Conservation (phyloP, 345 rosid genomes). For the Gossypium longicalyx region DNA sequence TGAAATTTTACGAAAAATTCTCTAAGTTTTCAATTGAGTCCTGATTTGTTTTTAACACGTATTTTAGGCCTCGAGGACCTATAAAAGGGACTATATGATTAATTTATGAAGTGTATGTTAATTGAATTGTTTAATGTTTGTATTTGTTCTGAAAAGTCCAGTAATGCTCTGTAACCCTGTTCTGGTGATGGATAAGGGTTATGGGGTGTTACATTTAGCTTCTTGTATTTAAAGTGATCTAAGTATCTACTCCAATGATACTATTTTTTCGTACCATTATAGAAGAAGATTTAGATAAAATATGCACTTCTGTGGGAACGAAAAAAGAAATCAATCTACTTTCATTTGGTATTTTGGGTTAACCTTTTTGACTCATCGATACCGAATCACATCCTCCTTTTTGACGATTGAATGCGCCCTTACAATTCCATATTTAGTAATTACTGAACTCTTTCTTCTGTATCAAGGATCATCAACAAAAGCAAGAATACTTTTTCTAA, state of each 20-base stretch:
- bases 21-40: too few species aligned
- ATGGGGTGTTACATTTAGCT: background rate
- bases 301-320: background rate
- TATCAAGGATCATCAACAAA: too few species aligned
- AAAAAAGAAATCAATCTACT: background rate
- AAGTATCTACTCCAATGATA: background rate
- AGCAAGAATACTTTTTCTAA: too few species aligned
- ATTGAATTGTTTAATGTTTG: too few species aligned
- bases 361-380: background rate
- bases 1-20: too few species aligned
- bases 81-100: too few species aligned
- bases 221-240: background rate
- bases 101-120: too few species aligned
- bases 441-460: background rate
- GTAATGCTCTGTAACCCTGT: too few species aligned
- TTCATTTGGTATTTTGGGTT: background rate
- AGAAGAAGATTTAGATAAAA: background rate
- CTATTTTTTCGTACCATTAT: background rate
- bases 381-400: background rate
- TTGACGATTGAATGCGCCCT: background rate
- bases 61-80: too few species aligned
- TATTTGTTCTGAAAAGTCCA: too few species aligned
- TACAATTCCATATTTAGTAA: background rate
- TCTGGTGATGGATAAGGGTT: too few species aligned
- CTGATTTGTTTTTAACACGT: too few species aligned